Evolutionary conservation across 2,329 filamentous ascomycete species (phyloP), one percentile per base, ranked within the genome.

Genomic region (Venturiaceae sp.): DNA sequence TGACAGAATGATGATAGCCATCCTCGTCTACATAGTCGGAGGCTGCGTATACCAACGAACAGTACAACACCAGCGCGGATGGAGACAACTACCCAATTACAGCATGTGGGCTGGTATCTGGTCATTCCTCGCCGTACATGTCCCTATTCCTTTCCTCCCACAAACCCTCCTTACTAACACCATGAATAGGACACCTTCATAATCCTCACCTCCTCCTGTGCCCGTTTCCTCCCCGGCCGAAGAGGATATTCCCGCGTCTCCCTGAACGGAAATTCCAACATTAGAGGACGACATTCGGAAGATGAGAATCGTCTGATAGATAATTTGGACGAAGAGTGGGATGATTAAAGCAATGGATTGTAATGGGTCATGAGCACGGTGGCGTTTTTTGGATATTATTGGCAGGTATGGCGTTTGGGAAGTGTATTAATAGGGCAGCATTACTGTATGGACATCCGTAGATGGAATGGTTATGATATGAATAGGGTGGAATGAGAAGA

Each of bases 301-400:
- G 92, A 91, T 58, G 94, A 97, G 74, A 96, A 97, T 72, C 79
- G 91, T 62, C 75, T 97, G 65, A 97, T 99, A 70, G 92, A 97
- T 71, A 90, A 96, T 72, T 78, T 96, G 60, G 94, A 97, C 67
- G 92, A 97, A 71, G 92, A 96, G 70, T 97, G 92, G 92, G 92
- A 96, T 65, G 92, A 96, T 64, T 80, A 60, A 69, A 37, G 13
- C n/a, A n/a, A n/a, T n/a, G 16, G 6, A 50, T 50, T 26, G 44
- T 50, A 50, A 50, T 30, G 44, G 28, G 26, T 50, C 30, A 50
- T 50, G 14, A 50, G 44, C 44, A 50, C 30, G 44, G 44, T n/a
- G 23, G 44, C 30, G 44, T 50, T 50, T 50, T 50, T 50, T n/a
- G 11, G 44, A 26, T 16, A 30, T 30, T n/a, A 30, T 8, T 16